These are phyloP conservation scores for Fraxinus latifolia DNA, from an alignment of 305 asterid genomes.

Conservation along the genomic window DNA sequence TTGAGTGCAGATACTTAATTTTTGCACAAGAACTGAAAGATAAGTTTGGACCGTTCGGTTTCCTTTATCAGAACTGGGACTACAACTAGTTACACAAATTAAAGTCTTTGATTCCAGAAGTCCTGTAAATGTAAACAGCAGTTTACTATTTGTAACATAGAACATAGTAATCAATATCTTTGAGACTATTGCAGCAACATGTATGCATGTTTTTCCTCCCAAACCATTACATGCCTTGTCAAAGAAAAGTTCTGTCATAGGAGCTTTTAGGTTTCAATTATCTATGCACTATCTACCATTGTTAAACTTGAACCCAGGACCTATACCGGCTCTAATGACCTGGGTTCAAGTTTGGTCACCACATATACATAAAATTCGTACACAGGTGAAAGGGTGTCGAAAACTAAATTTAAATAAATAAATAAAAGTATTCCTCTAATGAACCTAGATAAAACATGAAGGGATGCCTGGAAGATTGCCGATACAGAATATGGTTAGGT, in stretches of 20 bases:
- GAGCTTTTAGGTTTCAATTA: neutral
- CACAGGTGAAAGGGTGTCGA: neutral
- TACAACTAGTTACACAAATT: neutral
- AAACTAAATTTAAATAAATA: neutral
- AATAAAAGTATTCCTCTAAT: neutral
- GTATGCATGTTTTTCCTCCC: neutral
- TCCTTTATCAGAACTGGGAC: neutral
- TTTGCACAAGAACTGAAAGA: neutral
- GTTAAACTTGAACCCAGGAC: neutral
- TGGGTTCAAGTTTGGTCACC: neutral
- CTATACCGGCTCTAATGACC: neutral
- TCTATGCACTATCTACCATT: neutral
- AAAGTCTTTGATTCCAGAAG: neutral
- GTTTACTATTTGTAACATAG: neutral
- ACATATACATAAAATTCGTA: neutral
- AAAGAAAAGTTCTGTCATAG: neutral
- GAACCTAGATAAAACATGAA: neutral
- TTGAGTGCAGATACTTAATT: neutral
- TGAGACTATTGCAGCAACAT: neutral
- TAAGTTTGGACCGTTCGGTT: neutral
- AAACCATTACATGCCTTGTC: neutral
- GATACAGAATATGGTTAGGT: neutral
- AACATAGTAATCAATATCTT: neutral
- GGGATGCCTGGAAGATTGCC: neutral
- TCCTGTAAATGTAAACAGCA: neutral